These are phyloP conservation scores for Microdochium nivale DNA, from an alignment of 2,329 filamentous ascomycete species.

Conservation along the genomic window DNA sequence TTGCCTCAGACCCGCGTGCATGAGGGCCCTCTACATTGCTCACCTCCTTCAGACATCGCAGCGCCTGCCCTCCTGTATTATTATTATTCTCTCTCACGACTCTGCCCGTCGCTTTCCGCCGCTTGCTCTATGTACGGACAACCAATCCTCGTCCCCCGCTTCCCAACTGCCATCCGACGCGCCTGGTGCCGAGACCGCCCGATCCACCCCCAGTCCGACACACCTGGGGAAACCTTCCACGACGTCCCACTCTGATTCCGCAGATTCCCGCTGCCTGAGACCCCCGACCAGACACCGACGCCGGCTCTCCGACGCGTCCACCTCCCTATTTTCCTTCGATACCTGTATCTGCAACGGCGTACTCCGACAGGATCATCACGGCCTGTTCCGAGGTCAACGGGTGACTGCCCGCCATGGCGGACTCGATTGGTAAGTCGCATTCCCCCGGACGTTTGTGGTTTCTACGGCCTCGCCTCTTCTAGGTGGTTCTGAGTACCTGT, in stretches of 20 bases:
- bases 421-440: constrained; percentile 39
- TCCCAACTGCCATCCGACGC: not conserved
- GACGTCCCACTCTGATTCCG: not conserved
- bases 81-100: not conserved
- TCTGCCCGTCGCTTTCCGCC: not conserved
- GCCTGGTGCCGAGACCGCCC: not conserved
- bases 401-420: constrained; percentile 32
- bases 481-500: no score
- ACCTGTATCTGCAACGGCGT: not conserved
- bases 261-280: not conserved
- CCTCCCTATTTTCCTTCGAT: not conserved
- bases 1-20: not conserved
- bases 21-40: not conserved
- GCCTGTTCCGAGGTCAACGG: not conserved
- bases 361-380: not conserved
- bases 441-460: no score
- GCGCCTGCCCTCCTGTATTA: not conserved
- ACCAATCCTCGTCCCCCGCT: not conserved
- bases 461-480: no score
- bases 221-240: not conserved
- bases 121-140: not conserved
- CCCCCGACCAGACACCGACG: not conserved
- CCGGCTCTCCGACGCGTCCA: no score
- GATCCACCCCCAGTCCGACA: not conserved
- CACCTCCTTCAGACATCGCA: not conserved